These are phyloP conservation scores for Pyrus hybrid DNA, from an alignment of 331 rosid genomes.

Conservation along the genomic window DNA sequence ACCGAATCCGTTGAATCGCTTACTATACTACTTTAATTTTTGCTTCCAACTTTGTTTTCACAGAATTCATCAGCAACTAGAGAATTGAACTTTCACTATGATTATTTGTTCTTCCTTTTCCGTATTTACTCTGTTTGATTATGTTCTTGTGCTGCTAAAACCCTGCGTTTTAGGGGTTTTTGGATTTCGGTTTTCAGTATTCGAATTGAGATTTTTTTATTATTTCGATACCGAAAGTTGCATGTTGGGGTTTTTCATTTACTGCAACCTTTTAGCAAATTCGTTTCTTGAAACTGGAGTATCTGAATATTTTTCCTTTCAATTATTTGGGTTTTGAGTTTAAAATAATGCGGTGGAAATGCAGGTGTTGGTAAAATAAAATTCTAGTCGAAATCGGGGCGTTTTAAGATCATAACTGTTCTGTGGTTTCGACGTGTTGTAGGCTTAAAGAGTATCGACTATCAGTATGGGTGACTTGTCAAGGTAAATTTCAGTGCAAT, in stretches of 20 bases:
- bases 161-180: neutral
- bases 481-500: conserved; percentile 17
- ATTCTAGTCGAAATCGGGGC: neutral
- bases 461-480: conserved; percentile 31
- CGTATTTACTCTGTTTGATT: neutral
- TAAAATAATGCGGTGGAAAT: neutral
- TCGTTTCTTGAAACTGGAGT: neutral
- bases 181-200: neutral
- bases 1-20: neutral
- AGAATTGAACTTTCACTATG: neutral
- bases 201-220: neutral
- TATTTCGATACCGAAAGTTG: neutral
- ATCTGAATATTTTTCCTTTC: neutral
- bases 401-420: neutral
- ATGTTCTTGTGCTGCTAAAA: conserved; percentile 3
- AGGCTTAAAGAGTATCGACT: conserved; percentile 10
- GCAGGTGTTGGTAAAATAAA: neutral
- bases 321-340: neutral
- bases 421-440: neutral
- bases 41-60: neutral
- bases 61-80: neutral
- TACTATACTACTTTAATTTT: neutral
- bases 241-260: neutral
- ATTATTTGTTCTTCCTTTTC: neutral
- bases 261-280: neutral